A percentile compares a stretch with the other conserved stretches of the same genome.
Conservation (phyloP, 345 rosid species). For the Eucalyptus regnans region DNA sequence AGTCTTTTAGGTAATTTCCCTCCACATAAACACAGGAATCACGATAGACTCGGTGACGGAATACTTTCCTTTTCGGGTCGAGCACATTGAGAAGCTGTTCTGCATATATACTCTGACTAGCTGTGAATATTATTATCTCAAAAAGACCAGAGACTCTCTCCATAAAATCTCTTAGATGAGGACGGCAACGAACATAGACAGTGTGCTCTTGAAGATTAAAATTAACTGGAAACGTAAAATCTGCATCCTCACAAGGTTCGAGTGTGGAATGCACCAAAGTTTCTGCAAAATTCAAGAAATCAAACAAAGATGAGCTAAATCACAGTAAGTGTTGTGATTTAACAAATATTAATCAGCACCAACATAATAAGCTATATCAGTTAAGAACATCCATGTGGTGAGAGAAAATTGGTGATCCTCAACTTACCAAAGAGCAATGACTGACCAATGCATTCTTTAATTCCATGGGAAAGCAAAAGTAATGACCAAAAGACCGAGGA, state of each 20-base stretch:
- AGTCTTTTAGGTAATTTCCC: slow-evolving; percentile 91
- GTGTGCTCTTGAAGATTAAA: slow-evolving; percentile 77
- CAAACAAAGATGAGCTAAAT: not conserved
- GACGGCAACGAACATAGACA: slow-evolving; percentile 90
- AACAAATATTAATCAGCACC: not conserved
- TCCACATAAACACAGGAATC: slow-evolving; percentile 95
- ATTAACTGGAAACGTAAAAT: slow-evolving; percentile 88
- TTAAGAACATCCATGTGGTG: not conserved
- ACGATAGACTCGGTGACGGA: slow-evolving; percentile 91
- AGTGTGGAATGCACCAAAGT: slow-evolving; percentile 91
- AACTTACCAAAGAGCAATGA: not conserved
- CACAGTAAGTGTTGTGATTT: not conserved
- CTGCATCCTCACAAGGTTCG: slow-evolving; percentile 80
- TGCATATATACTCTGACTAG: slow-evolving; percentile 96
- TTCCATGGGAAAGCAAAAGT: not conserved
- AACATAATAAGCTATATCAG: not conserved
- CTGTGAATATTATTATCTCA: slow-evolving; percentile 93
- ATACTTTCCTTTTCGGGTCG: slow-evolving; percentile 89
- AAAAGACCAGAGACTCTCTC: slow-evolving; percentile 77
- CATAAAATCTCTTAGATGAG: slow-evolving; percentile 81
- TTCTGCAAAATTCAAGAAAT: slow-evolving; percentile 30
- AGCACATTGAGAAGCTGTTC: slow-evolving; percentile 96
- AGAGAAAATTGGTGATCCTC: not conserved
- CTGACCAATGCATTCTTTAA: not conserved
- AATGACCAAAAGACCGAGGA: not conserved